phyloP scores from a whole-genome alignment of 2,329 filamentous ascomycete genomes.

The Tricladium varicosporioides region DNA sequence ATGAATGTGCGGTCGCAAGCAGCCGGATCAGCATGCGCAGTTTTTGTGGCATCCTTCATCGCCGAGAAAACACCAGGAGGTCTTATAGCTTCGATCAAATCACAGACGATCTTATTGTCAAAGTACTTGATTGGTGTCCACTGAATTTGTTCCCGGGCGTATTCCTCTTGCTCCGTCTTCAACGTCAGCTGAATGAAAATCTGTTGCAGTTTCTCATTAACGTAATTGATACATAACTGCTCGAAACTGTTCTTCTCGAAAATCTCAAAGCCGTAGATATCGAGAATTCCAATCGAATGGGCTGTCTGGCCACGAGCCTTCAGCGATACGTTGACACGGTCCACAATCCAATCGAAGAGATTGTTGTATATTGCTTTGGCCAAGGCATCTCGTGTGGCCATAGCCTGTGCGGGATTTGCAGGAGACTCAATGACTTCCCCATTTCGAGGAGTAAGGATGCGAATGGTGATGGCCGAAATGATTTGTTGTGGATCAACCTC shows the following conservation, averaged over 20 bases:
- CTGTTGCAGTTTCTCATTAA: conserved; percentile 98
- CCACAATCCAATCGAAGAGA: conserved; percentile 97
- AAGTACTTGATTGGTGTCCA: conserved; percentile 99
- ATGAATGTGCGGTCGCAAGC: conserved; percentile 96
- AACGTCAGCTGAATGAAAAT: conserved; percentile 98
- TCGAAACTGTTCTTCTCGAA: conserved; percentile 99
- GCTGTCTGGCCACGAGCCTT: conserved; percentile 71
- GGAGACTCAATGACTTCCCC: conserved; percentile 71
- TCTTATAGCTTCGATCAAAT: conserved; percentile 87
- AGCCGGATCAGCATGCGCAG: conserved; percentile 91
- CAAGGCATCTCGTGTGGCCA: conserved; percentile 83
- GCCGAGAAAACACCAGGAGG: conserved; percentile 93
- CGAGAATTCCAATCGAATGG: conserved; percentile 92
- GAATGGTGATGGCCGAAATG: conserved; percentile 83
- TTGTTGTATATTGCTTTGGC: conserved; percentile 97
- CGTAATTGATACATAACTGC: conserved; percentile 99
- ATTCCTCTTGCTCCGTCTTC: conserved; percentile 97
- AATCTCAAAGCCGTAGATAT: conserved; percentile 99
- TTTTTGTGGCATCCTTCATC: conserved; percentile 96
- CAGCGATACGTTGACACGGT: conserved; percentile 84
- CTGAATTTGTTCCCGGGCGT: conserved; percentile 90
- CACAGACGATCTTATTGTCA: conserved; percentile 98
- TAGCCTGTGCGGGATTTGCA: conserved; percentile 82
- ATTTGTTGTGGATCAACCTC: conserved; percentile 81
- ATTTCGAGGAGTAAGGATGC: conserved; percentile 71